Base-by-base conservation (phyloP, 1,284 basidiomycete species). In the Fistulina hepatica region DNA sequence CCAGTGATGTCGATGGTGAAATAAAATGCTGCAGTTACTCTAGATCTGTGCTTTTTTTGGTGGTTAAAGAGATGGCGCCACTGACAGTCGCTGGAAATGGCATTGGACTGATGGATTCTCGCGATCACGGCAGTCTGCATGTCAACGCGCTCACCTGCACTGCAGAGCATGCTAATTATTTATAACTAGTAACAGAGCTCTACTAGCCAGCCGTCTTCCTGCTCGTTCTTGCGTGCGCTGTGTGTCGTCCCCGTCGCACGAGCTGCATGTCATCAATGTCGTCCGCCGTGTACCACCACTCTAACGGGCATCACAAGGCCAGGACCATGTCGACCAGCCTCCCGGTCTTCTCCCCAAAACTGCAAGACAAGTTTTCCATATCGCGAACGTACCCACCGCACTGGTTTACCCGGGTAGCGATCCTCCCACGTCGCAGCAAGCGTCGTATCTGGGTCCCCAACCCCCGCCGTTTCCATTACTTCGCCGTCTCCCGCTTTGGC, bases 351-450 rank as follows among this genome's bases (percentile, higher is more conserved):
- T 72, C 75, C 26, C 69, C 74, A 39, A 73, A 75, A 7, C 65
- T 80, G 20, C 69, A 75, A 46, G 81, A 85, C 59, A 84, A 84
- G 58, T 67, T 72, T 55, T 64, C 68, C 41, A 11, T 10, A 13
- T 63, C 60, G 51, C 67, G 70, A 34, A 54, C 63, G 31, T 63
- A 61, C 19, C 56, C 65, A 33, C 52, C 59, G 25, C 62, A 70
- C 12, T 81, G 78, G 77, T 66, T 74, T 33, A 58, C 77, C 28
- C 63, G 67, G n/a, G 50, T 80, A 28, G 69, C 69, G 26, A 46
- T 83, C 15, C 67, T 72, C 36, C 65, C 83, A 34, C 80, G 79
- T 11, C 71, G 73, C 41, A 56, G 28, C 9, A 19, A 16, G n/a
- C n/a, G n/a, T 11, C 67, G 67, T 20, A 43, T 81, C 33, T 61